Evolutionary conservation across 768 basidiomycete species (phyloP), one percentile per base, ranked within the genome.

Genomic region (Serendipita sp.): DNA sequence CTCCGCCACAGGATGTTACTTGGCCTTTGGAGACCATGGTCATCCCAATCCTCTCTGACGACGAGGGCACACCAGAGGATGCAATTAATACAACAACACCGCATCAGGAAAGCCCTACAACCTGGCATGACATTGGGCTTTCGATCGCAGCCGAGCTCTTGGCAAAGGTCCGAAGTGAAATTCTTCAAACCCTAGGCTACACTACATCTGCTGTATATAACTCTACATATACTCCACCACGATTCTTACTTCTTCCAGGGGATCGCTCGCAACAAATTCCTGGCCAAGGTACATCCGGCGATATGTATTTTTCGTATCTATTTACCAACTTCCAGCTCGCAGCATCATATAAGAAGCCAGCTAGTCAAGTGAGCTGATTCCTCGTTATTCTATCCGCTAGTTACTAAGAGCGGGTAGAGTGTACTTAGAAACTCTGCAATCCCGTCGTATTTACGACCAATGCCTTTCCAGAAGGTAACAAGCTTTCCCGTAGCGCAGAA

Each of bases 71-170:
- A 38, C 65, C 62, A 11, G 23, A 48, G 70, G 71, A 35, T 35
- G 41, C 30, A 32, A 54, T 15, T 38, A 65, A 38, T 60, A 64
- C 15, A 69, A 66, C 7, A 13, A 7, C 76, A 77, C 32, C 77
- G 54, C 23, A 78, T 34, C 52, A 35, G n/a, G 66, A 48, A 23
- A 36, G 64, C 44, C 56, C 70, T 1, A 73, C 73, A 2, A 89
- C 88, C 10, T 98, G 96, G 96, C 89, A 92, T 67, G 95, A 98
- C 73, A 81, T 96, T 47, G 91, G 91, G 0, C 74, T 99, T 32
- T 87, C 87, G 3, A 84, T 97, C 54, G 94, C 85, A 1, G 91
- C 92, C 2, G 90, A 90, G 70, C 71, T 94, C 34, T 93, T 96
- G 85, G 74, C 76, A n/a, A 83, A 80, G 65, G 81, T 88, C 51